phyloP scores from a whole-genome alignment of 192 early-diverging fungal genomes.

The Coemansia sp. region DNA sequence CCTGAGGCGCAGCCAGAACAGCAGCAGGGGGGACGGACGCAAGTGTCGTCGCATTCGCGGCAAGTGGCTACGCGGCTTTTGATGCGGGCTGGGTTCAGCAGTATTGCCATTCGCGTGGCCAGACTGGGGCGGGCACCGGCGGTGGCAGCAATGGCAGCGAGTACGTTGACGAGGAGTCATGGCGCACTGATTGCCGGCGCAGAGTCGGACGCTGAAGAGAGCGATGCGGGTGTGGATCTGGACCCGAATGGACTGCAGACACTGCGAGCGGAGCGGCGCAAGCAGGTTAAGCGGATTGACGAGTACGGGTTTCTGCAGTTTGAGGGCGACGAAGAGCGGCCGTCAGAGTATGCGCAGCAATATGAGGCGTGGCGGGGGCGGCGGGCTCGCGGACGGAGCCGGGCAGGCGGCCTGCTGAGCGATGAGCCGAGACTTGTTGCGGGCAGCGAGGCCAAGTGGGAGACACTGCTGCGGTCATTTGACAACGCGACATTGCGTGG shows the following conservation, averaged over 20 bases:
- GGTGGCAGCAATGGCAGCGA: background rate
- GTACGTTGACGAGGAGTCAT: background rate
- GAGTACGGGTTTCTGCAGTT: conserved; percentile 52
- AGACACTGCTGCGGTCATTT: conserved; percentile 39
- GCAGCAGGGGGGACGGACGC: background rate
- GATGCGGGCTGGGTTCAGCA: conserved; percentile 53
- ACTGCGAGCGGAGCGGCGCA: conserved; percentile 40
- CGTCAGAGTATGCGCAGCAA: conserved; percentile 32
- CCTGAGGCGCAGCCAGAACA: conserved; percentile 11
- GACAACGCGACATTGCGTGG: conserved; percentile 36
- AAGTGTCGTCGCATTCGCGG: conserved; percentile 34
- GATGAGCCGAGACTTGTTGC: conserved; percentile 6
- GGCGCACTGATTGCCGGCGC: background rate
- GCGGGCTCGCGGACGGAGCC: conserved; percentile 1
- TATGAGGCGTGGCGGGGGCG: conserved; percentile 37
- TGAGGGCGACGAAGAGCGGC: conserved; percentile 27
- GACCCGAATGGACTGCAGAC: conserved; percentile 47
- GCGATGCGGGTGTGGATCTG: conserved; percentile 21
- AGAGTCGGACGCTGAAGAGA: background rate
- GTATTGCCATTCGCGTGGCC: conserved; percentile 52
- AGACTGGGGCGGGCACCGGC: conserved; percentile 12
- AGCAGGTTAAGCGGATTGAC: conserved; percentile 48
- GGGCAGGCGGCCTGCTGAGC: conserved; percentile 3
- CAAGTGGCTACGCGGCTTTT: conserved; percentile 50
- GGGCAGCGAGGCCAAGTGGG: conserved; percentile 40